These are phyloP conservation scores for Lathyrus tuberosus DNA, from an alignment of 306 rosid genomes.

Conservation along the genomic window DNA sequence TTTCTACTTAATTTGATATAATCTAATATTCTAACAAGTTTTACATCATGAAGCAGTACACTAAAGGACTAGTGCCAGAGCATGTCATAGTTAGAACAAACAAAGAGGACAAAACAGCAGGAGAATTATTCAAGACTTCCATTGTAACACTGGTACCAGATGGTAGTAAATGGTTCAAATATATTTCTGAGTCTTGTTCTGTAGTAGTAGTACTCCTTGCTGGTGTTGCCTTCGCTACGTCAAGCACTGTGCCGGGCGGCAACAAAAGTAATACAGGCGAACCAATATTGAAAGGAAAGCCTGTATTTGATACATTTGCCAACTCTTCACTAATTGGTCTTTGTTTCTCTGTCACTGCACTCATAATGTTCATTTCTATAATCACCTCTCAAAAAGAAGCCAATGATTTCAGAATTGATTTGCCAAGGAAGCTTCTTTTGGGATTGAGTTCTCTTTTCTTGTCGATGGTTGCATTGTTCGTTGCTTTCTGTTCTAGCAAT, in stretches of 20 bases:
- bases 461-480: conserved; percentile 48
- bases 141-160: background rate
- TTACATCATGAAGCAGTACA: conserved; percentile 22
- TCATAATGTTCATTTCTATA: conserved; percentile 60
- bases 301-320: conserved; percentile 44
- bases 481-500: conserved; percentile 54
- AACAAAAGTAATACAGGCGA: conserved; percentile 12
- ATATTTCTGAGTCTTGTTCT: conserved; percentile 49
- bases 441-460: conserved; percentile 55
- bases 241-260: conserved; percentile 51
- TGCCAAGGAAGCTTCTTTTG: conserved; percentile 49
- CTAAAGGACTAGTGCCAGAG: conserved; percentile 24
- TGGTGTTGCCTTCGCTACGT: conserved; percentile 43
- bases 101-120: background rate
- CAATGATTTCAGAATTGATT: conserved; percentile 42
- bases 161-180: conserved; percentile 37
- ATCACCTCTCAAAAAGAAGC: conserved; percentile 51
- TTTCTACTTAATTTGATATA: background rate
- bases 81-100: conserved; percentile 32
- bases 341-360: conserved; percentile 54
- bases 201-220: conserved; percentile 47
- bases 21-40: background rate
- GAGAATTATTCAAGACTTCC: conserved; percentile 25
- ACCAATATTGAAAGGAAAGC: conserved; percentile 38
- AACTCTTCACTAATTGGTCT: conserved; percentile 50